These are phyloP conservation scores for Paecilomyces dactylethromorphus DNA, from an alignment of 2,329 filamentous ascomycete species.

Conservation along the genomic window DNA sequence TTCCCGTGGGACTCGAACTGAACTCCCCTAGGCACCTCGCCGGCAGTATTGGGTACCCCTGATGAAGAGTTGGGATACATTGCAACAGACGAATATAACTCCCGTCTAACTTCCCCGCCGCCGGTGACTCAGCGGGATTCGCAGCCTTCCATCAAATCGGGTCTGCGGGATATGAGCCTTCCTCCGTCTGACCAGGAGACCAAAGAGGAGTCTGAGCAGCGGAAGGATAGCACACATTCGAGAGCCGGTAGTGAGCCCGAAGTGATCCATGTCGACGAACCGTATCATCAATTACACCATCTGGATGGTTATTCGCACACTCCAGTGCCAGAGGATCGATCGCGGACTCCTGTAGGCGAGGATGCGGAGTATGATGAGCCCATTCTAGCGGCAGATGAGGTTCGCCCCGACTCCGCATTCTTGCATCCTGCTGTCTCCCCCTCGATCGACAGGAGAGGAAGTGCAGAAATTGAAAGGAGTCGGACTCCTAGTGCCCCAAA, in stretches of 20 bases:
- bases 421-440: conserved; percentile 79
- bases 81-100: conserved; percentile 76
- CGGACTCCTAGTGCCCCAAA: conserved; percentile 49
- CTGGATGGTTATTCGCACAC: conserved; percentile 44
- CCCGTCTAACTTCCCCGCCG: conserved; percentile 63
- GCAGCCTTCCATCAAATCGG: conserved; percentile 43
- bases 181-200: conserved; percentile 40
- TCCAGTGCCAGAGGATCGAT: conserved; percentile 45
- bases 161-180: conserved; percentile 45
- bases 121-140: conserved; percentile 38
- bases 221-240: conserved; percentile 10
- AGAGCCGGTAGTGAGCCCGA: conserved; percentile 11
- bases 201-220: conserved; percentile 45
- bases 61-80: conserved; percentile 87
- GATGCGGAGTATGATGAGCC: conserved; percentile 61
- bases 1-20: not conserved
- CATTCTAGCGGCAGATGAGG: conserved; percentile 83
- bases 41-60: conserved; percentile 64
- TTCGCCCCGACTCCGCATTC: conserved; percentile 61
- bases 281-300: conserved; percentile 37
- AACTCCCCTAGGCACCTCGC: conserved; percentile 51
- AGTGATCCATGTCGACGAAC: conserved; percentile 73
- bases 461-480: conserved; percentile 48
- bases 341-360: conserved; percentile 38
- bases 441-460: conserved; percentile 56